Conservation (phyloP, 2,329 filamentous ascomycete species). For the Diaporthe longicolla region DNA sequence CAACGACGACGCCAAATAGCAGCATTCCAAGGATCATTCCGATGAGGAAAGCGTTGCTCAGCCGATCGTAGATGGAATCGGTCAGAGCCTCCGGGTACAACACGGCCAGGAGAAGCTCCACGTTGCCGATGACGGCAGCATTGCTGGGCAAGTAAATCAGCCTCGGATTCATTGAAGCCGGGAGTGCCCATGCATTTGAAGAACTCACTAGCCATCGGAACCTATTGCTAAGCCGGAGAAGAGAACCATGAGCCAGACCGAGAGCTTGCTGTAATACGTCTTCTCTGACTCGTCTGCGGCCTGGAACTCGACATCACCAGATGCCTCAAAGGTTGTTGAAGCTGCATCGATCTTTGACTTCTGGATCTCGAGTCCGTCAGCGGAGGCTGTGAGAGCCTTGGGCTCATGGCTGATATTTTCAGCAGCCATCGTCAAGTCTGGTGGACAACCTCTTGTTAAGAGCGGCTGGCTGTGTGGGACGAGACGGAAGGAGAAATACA, state of each 20-base stretch:
- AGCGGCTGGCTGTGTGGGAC: no score
- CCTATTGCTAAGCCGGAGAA: conserved; percentile 62
- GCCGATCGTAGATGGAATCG: conserved; percentile 61
- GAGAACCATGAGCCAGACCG: conserved; percentile 59
- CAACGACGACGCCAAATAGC: conserved; percentile 64
- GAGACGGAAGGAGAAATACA: background rate
- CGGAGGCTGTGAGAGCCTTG: background rate
- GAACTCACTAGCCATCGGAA: conserved; percentile 58
- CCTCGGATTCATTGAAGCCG: background rate
- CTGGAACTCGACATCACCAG: conserved; percentile 35
- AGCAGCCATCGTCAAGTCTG: background rate
- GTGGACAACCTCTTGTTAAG: background rate
- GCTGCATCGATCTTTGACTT: conserved; percentile 26
- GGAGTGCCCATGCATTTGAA: no score
- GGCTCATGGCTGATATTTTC: background rate
- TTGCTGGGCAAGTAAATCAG: conserved; percentile 49
- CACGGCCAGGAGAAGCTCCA: conserved; percentile 57
- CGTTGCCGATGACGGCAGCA: conserved; percentile 60
- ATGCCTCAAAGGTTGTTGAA: background rate
- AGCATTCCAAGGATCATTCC: conserved; percentile 70
- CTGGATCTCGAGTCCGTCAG: conserved; percentile 15
- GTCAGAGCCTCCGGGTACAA: conserved; percentile 60
- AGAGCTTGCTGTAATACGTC: conserved; percentile 54
- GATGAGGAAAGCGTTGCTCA: conserved; percentile 69
- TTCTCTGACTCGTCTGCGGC: conserved; percentile 31